Conservation (phyloP, 1,284 basidiomycete genomes). For the Ganoderma multipileum region DNA sequence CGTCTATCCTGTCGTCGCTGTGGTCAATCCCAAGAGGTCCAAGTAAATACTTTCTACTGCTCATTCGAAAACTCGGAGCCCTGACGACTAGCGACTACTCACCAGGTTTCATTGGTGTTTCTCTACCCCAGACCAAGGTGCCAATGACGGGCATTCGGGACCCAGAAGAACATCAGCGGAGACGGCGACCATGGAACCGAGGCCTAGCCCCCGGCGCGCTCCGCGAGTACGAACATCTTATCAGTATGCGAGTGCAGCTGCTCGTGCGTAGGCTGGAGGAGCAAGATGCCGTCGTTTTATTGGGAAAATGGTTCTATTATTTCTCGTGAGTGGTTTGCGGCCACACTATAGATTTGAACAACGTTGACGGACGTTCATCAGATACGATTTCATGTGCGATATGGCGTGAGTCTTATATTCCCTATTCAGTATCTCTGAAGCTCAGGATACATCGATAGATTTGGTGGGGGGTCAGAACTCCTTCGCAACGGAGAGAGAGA, state of each 20-base stretch:
- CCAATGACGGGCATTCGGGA: slow-evolving; percentile 11
- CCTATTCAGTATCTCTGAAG: not conserved
- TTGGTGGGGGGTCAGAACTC: slow-evolving; percentile 34
- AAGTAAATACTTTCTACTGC: not conserved
- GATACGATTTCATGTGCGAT: slow-evolving; percentile 38
- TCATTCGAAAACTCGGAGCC: not conserved
- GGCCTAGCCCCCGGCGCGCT: slow-evolving; percentile 32
- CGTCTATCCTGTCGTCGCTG: not conserved
- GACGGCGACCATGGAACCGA: slow-evolving; percentile 34
- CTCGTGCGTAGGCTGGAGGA: slow-evolving; percentile 26
- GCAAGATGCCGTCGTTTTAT: slow-evolving; percentile 25
- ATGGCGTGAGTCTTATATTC: slow-evolving; percentile 29
- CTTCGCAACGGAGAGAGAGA: slow-evolving; percentile 25
- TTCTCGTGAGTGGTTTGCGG: slow-evolving; percentile 29
- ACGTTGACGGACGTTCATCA: not conserved
- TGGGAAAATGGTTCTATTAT: slow-evolving; percentile 29
- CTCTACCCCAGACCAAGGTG: not conserved
- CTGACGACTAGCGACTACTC: not conserved
- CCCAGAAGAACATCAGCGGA: slow-evolving; percentile 26
- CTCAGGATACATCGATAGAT: slow-evolving; percentile 19
- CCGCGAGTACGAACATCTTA: slow-evolving; percentile 31
- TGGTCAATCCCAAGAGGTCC: not conserved
- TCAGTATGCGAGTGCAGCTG: slow-evolving; percentile 27
- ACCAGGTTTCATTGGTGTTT: not conserved
- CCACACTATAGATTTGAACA: not conserved